These are phyloP conservation scores for Blepharisma japonicum DNA, from an alignment of 73 alveolate genomes.

Conservation along the genomic window DNA sequence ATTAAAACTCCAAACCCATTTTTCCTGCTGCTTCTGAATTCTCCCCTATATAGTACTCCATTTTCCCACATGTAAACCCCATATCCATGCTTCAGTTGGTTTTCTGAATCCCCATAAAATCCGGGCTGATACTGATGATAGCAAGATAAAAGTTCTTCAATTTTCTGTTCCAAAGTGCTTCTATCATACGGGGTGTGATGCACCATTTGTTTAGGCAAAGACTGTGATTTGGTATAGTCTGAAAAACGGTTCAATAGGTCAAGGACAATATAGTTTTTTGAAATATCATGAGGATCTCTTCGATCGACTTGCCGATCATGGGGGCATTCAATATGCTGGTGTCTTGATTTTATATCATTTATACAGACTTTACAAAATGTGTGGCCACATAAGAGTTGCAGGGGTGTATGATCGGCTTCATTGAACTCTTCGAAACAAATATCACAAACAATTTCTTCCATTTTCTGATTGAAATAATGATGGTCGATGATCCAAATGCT, in stretches of 20 bases:
- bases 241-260: conserved; percentile 4
- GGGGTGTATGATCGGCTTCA: neutral
- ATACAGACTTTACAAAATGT: conserved; percentile 20
- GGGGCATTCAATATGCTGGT: neutral
- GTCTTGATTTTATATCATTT: neutral
- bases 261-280: neutral
- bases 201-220: conserved; percentile 3
- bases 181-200: conserved; percentile 19
- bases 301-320: neutral
- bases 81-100: conserved; percentile 8
- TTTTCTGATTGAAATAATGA: neutral
- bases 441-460: conserved; percentile 25
- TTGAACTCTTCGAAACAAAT: conserved; percentile 25
- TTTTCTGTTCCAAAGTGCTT: conserved; percentile 15
- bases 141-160: neutral
- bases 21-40: conserved; percentile 11
- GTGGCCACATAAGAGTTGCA: conserved; percentile 21
- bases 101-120: conserved; percentile 20
- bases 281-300: neutral
- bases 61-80: conserved; percentile 10
- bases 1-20: conserved; percentile 21
- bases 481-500: no score
- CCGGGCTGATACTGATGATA: neutral
- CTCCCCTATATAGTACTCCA: conserved; percentile 27
- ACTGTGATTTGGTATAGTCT: conserved; percentile 16